These are phyloP conservation scores for Rhizoctonia solani DNA, from an alignment of 1,284 basidiomycete genomes.

Conservation along the genomic window DNA sequence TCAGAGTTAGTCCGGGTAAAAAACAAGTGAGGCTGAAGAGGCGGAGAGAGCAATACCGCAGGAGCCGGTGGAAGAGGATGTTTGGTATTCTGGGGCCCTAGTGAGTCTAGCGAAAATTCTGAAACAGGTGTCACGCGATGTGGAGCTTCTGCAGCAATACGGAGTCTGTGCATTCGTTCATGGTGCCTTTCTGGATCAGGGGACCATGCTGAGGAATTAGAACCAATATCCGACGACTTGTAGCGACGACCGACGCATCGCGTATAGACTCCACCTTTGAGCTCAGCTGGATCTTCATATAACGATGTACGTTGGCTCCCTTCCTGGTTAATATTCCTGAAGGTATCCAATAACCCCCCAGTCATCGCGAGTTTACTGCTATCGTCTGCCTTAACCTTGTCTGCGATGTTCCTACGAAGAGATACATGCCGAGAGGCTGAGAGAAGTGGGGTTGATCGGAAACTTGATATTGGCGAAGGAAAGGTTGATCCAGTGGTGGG, in stretches of 20 bases:
- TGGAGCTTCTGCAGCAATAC: not conserved
- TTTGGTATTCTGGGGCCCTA: not conserved
- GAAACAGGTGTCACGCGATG: not conserved
- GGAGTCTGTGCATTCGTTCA: conserved; percentile 10
- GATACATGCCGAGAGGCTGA: conserved; percentile 18
- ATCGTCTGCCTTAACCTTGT: not conserved
- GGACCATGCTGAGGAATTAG: not conserved
- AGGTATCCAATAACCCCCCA: not conserved
- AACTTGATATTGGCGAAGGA: not conserved
- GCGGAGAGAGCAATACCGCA: conserved; percentile 2
- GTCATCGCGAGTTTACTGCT: not conserved
- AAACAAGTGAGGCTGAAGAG: conserved; percentile 22
- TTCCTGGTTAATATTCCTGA: not conserved
- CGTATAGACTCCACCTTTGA: no score
- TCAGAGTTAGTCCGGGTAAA: not conserved
- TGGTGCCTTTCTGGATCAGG: conserved; percentile 9
- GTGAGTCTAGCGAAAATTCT: not conserved
- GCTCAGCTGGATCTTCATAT: no score
- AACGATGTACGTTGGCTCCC: no score
- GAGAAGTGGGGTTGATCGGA: not conserved
- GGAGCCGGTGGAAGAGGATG: conserved; percentile 1
- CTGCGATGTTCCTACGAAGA: not conserved
- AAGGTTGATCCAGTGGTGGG: not conserved
- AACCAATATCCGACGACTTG: not conserved
- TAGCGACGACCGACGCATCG: conserved; percentile 1